phyloP scores from a whole-genome alignment of 106 monocot species.

The Phalaenopsis equestris region DNA sequence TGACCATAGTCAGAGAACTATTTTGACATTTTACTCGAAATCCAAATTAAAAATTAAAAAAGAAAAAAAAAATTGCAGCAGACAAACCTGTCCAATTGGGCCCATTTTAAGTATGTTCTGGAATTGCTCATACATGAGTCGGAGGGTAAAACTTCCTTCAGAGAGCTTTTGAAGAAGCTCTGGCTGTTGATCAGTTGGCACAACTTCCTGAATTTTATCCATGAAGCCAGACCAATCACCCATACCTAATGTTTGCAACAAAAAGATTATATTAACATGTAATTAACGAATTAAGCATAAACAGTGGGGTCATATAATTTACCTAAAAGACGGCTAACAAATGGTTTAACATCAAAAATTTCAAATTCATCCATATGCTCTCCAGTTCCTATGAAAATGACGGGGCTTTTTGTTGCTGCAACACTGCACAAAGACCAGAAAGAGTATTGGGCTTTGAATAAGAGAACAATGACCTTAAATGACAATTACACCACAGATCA shows the following conservation, averaged over 20 bases:
- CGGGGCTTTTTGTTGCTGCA: slow-evolving; percentile 97
- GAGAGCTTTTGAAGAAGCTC: slow-evolving; percentile 92
- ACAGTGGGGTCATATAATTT: slow-evolving; percentile 5
- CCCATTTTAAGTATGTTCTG: slow-evolving; percentile 95
- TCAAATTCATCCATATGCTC: slow-evolving; percentile 99
- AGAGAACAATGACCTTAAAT: slow-evolving; percentile 44
- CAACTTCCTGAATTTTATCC: slow-evolving; percentile 99
- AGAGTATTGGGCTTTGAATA: slow-evolving; percentile 43
- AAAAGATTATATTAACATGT: not conserved
- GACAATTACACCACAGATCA: not conserved
- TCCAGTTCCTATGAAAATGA: slow-evolving; percentile 98
- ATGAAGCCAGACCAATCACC: slow-evolving; percentile 99
- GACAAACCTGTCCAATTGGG: slow-evolving; percentile 81
- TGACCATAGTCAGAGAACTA: no score
- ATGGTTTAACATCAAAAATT: slow-evolving; percentile 97
- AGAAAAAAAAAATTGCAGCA: not conserved
- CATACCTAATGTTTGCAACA: slow-evolving; percentile 44
- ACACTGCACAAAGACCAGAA: slow-evolving; percentile 44
- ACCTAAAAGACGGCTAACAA: slow-evolving; percentile 97
- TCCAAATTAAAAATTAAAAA: not conserved
- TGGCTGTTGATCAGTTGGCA: slow-evolving; percentile 96
- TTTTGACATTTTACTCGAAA: no score
- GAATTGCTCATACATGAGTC: slow-evolving; percentile 96
- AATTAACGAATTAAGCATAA: not conserved
- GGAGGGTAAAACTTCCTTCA: slow-evolving; percentile 83